Evolutionary conservation across 2,329 filamentous ascomycete genomes (phyloP).

Genomic region (Bipolaris cookei): DNA sequence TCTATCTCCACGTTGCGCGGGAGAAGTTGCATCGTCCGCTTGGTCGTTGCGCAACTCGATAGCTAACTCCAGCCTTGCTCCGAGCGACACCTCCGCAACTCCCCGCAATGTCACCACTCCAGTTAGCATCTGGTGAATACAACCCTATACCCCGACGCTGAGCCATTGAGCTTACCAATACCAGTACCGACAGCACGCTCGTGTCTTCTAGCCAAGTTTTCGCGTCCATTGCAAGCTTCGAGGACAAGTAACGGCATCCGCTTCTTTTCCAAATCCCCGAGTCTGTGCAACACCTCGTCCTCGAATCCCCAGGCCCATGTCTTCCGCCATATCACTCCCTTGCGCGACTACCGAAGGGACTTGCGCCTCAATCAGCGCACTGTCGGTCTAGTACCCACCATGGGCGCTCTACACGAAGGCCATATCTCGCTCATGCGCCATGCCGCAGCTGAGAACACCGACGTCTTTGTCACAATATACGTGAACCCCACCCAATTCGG

Average conservation of each 20-base stretch:
- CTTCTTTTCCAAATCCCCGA: constrained; percentile 27
- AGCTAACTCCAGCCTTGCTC: constrained; percentile 14
- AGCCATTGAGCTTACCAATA: constrained; percentile 16
- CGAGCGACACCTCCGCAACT: constrained; percentile 27
- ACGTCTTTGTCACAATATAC: constrained; percentile 90
- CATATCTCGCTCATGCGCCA: constrained; percentile 85
- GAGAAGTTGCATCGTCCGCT: neutral
- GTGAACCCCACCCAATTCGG: constrained; percentile 98
- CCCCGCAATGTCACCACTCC: constrained; percentile 35
- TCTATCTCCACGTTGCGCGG: constrained; percentile 14
- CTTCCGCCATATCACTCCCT: constrained; percentile 74
- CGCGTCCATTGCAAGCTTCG: constrained; percentile 1
- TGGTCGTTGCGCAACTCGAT: neutral
- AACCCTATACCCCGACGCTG: constrained; percentile 16
- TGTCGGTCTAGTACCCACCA: constrained; percentile 91
- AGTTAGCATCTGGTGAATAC: constrained; percentile 26
- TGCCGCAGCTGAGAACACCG: constrained; percentile 81
- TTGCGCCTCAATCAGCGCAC: constrained; percentile 71
- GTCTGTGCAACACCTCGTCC: constrained; percentile 26
- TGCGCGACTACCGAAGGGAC: constrained; percentile 72
- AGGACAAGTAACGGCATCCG: constrained; percentile 19
- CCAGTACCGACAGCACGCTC: constrained; percentile 19
- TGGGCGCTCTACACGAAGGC: constrained; percentile 95
- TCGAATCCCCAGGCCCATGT: constrained; percentile 62
- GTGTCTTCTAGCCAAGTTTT: constrained; percentile 8